Evolutionary conservation across 169 alveolate species (phyloP), one percentile per base, ranked within the genome.

Genomic region (Eimeria maxima): DNA sequence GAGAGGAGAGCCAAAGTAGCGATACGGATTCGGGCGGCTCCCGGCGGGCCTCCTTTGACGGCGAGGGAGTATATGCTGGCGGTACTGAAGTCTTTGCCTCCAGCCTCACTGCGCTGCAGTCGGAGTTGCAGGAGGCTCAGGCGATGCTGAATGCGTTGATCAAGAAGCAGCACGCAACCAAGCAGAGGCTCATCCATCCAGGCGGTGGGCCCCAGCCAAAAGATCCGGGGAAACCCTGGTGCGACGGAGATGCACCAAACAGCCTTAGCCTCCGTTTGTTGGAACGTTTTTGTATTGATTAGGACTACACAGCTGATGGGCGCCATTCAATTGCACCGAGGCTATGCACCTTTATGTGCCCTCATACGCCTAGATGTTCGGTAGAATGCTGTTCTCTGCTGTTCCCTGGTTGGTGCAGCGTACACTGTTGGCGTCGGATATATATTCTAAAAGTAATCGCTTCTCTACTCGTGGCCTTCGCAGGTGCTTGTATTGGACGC

Each of bases 161-260:
- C 53, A 86, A 86, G 93, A 86, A 47, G 80, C 93, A 86, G 24
- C 93, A 86, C 57, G 55, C 22, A 29, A 38, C 69, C 13, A 86
- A 42, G 50, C 93, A 86, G 78, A 80, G 80, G 63, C 18, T 86
- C 10, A 18, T 86, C 42, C 93, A 60, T 20, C 93, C 93, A 10
- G 93, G 93, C 10, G 93, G 93, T 22, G 78, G 93, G 60, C 93
- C 93, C 80, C 53, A 57, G 44, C 93, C 93, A 18, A 33, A 38
- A 60, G 93, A 86, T 27, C 80, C 93, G 42, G 93, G 93, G 42
- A 86, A 86, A 22, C 93, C 93, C 44, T 86, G 93, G 93, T 86
- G 93, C 63, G 93, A 38, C 63, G 13, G 20, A 24, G 14, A 78
- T 7, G 86, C n/a, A 20, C 20, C 50, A 7, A 14, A 14, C 2